These are phyloP conservation scores for Psilocybe tampanensis DNA, from an alignment of 768 basidiomycete species.

Conservation along the genomic window DNA sequence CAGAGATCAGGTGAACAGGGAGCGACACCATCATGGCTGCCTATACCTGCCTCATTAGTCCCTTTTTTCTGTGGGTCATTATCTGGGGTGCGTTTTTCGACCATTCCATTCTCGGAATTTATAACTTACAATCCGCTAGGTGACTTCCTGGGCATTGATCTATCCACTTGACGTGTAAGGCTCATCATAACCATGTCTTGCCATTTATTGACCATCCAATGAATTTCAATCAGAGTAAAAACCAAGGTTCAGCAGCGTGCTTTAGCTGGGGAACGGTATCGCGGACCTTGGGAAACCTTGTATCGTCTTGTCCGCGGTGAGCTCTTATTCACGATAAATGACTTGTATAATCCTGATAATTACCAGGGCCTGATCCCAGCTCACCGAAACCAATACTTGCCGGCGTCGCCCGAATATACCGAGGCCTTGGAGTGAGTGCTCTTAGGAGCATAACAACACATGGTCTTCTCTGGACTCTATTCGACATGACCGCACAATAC, in stretches of 20 bases:
- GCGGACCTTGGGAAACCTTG: conserved; percentile 74
- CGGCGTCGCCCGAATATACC: conserved; percentile 86
- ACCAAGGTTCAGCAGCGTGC: conserved; percentile 96
- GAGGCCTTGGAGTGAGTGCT: conserved; percentile 93
- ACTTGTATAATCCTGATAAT: conserved; percentile 1
- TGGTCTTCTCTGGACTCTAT: conserved; percentile 91
- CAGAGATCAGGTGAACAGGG: conserved; percentile 80
- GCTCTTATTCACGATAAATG: conserved; percentile 4
- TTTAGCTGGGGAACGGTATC: conserved; percentile 74
- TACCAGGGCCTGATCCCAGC: conserved; percentile 73
- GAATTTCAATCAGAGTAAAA: conserved; percentile 81
- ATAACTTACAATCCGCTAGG: conserved; percentile 32
- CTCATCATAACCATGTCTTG: conserved; percentile 1
- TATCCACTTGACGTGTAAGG: conserved; percentile 93
- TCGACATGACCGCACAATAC: conserved; percentile 76
- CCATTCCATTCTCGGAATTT: conserved; percentile 34
- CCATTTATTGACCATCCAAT: conserved; percentile 9
- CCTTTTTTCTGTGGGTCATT: conserved; percentile 92
- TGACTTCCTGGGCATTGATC: conserved; percentile 85
- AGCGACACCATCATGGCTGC: conserved; percentile 81
- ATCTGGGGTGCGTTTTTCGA: conserved; percentile 63
- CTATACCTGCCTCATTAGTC: conserved; percentile 75
- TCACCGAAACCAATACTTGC: conserved; percentile 74
- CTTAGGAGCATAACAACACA: conserved; percentile 91
- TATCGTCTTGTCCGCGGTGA: conserved; percentile 79